Base-by-base conservation (phyloP, 495 filamentous ascomycete genomes). In the Margaritispora aquatica region DNA sequence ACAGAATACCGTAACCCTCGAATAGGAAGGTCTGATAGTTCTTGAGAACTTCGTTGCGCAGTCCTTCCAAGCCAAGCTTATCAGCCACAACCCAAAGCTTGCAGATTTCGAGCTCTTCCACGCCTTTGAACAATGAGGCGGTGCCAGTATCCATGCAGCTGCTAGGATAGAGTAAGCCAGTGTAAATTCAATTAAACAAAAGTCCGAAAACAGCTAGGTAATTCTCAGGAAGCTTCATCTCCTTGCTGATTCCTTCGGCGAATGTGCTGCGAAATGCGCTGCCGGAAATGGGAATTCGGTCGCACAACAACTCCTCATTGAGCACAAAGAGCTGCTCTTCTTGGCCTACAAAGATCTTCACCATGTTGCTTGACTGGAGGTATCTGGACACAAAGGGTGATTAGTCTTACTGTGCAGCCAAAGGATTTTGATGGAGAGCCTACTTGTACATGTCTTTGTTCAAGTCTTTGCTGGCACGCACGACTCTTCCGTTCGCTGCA, bases 251-350 rank as follows among this genome's bases (percentile, higher is more conserved):
- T 0, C 22, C 21, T 22, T 53, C 34, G 19, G 20, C 46, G 34
- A 48, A 54, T 10, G 20, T 21, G 31, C 23, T 24, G 19, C 47
- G 36, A 23, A 59, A 59, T 17, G 44, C 57, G 21, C n/a, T 20
- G 21, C 48, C 29, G 34, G 54, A 54, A 50, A 31, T 53, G 1
- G 19, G n/a, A 21, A 59, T 23, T 17, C 36, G 26, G 27, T 58
- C 56, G 31, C 57, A 53, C 0, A 59, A 20, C 1, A 59, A 24
- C 31, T 59, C 49, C 36, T 59, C 49, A 34, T 46, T n/a, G n/a
- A n/a, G n/a, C n/a, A n/a, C n/a, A n/a, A n/a, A n/a, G n/a, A n/a
- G n/a, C n/a, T n/a, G n/a, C n/a, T n/a, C n/a, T n/a, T n/a, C n/a
- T n/a, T n/a, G n/a, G n/a, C n/a, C n/a, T n/a, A n/a, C n/a, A n/a